Evolutionary conservation across 805 yeast genomes (phyloP), one percentile per base, ranked within the genome.

Genomic region (Sugiyamaella qingdaonensis): DNA sequence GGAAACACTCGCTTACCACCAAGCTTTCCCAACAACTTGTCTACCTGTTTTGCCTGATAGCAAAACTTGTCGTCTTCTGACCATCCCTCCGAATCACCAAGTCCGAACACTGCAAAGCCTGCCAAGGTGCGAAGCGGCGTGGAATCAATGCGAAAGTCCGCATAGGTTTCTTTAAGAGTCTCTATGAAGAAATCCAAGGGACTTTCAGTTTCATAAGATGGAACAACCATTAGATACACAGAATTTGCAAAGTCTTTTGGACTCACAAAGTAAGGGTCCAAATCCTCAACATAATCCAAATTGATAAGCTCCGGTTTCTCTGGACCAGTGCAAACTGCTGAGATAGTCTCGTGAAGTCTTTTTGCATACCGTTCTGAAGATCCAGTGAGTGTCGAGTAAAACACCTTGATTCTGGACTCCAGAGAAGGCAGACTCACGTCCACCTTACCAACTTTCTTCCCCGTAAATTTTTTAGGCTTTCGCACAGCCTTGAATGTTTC

Each of bases 151-250:
- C 97, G 77, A 72, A 88, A 88, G 67, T 90, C 97, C 56, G 85
- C 84, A 56, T 80, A 80, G 1, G 95, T 88, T 52, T 90, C 97
- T 57, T 80, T 77, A 59, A 90, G 73, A 43, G 87, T 82, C 61
- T 88, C 95, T 53, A 90, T 72, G 67, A 89, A 88, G 64, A 82
- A 91, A 68, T 90, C 97, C 32, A 91, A 76, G 11, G 97, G 97
- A 1, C 95, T 87, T 67, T 90, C 97, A 0, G 91, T 86, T 59
- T 89, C 97, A 65, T 90, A 90, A 0, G 96, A 88, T 1, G 97
- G 97, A 32, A 90, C 73, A 13, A 90, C 88, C 54, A 90, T 58
- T 35, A 91, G 65, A 62, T 88, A 90, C 39, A 79, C 70, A 51
- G 81, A 77, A 2, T 68, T 68, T 29, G 61, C 50, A 31, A 63